These are phyloP conservation scores for Populus ilicifolia DNA, from an alignment of 345 rosid species.

Conservation along the genomic window DNA sequence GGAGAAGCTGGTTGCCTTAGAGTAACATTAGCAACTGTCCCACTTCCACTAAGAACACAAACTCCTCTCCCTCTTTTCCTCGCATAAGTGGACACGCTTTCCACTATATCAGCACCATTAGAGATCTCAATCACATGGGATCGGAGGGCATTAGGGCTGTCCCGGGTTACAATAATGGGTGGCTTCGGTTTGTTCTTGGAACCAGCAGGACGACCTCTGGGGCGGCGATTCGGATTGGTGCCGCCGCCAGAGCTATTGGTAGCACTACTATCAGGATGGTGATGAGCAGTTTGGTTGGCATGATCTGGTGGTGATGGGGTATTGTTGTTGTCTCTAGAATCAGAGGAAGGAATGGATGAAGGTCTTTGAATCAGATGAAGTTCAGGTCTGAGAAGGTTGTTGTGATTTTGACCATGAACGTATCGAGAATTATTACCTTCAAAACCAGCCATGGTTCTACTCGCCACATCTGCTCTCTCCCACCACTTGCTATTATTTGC, in stretches of 20 bases:
- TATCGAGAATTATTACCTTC: slow-evolving; percentile 34
- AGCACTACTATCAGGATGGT: neutral
- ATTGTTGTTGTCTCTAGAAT: slow-evolving; percentile 29
- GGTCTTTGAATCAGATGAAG: slow-evolving; percentile 42
- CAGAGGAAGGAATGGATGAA: slow-evolving; percentile 30
- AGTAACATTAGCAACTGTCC: slow-evolving; percentile 59
- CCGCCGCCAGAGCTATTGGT: slow-evolving; percentile 7
- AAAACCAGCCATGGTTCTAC: slow-evolving; percentile 41
- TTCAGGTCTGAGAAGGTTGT: slow-evolving; percentile 44
- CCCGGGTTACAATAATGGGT: slow-evolving; percentile 65
- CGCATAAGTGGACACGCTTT: slow-evolving; percentile 51
- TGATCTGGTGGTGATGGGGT: slow-evolving; percentile 15
- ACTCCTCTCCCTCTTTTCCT: slow-evolving; percentile 72
- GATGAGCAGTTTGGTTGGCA: neutral
- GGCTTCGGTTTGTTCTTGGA: slow-evolving; percentile 75
- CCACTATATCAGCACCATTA: slow-evolving; percentile 59
- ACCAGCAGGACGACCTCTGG: slow-evolving; percentile 78
- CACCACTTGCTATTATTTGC: slow-evolving; percentile 43
- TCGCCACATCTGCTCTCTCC: slow-evolving; percentile 37
- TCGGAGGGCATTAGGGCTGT: slow-evolving; percentile 72
- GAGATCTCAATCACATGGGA: slow-evolving; percentile 73
- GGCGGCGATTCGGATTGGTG: slow-evolving; percentile 47
- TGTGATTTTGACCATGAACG: slow-evolving; percentile 39
- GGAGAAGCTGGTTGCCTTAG: slow-evolving; percentile 63
- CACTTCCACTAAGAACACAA: slow-evolving; percentile 63